Conservation (phyloP, 2,329 filamentous ascomycete genomes). For the Karstenula rhodostoma region DNA sequence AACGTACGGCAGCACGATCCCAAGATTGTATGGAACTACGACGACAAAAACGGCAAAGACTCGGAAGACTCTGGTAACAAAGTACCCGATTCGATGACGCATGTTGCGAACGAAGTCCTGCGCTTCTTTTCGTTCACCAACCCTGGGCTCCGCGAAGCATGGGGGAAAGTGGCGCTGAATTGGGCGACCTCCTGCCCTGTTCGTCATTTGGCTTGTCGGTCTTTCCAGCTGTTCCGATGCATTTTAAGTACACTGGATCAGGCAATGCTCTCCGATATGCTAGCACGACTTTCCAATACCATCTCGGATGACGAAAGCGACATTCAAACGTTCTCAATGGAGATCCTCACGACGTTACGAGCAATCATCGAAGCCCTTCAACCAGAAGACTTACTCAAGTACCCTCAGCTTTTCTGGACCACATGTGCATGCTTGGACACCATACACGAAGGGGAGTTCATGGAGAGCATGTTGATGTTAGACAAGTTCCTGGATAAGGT, state of each 20-base stretch:
- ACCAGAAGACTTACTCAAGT: constrained; percentile 79
- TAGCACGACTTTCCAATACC: constrained; percentile 92
- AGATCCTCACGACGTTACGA: constrained; percentile 92
- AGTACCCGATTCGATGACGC: constrained; percentile 87
- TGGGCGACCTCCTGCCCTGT: constrained; percentile 99
- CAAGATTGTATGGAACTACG: constrained; percentile 90
- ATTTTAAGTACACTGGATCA: constrained; percentile 91
- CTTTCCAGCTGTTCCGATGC: constrained; percentile 96
- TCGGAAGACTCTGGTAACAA: constrained; percentile 76
- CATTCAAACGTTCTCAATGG: constrained; percentile 97
- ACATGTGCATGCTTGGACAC: constrained; percentile 96
- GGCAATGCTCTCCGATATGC: constrained; percentile 95
- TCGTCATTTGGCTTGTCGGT: constrained; percentile 91
- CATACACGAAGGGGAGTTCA: constrained; percentile 93
- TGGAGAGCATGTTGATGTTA: constrained; percentile 90
- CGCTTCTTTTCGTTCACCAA: constrained; percentile 85
- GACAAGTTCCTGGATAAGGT: constrained; percentile 85
- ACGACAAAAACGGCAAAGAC: constrained; percentile 82
- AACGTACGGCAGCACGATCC: constrained; percentile 83
- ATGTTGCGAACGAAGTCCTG: constrained; percentile 81
- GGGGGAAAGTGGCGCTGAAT: constrained; percentile 86
- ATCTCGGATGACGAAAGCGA: constrained; percentile 93
- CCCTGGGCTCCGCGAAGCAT: constrained; percentile 86
- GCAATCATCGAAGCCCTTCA: constrained; percentile 88
- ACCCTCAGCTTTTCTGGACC: constrained; percentile 97